These are phyloP conservation scores for Cubamyces sp. DNA, from an alignment of 768 basidiomycete species.

Conservation along the genomic window DNA sequence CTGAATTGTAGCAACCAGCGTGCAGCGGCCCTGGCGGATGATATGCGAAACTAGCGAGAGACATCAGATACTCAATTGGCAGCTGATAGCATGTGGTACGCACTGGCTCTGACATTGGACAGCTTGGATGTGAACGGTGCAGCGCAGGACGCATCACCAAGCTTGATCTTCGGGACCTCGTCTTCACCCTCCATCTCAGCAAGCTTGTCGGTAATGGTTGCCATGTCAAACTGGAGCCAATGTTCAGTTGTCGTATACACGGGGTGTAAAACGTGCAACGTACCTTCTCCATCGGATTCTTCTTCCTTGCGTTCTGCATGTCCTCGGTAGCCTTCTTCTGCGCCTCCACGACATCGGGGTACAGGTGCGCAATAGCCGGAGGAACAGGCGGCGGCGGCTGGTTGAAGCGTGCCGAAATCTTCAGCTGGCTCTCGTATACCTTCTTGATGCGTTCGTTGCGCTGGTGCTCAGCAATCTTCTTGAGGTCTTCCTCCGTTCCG, in stretches of 20 bases:
- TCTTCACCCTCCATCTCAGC: constrained; percentile 94
- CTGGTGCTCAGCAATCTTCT: constrained; percentile 93
- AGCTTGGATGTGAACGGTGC: constrained; percentile 99
- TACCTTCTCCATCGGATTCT: constrained; percentile 92
- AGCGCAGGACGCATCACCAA: constrained; percentile 98
- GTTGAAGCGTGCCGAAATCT: constrained; percentile 86
- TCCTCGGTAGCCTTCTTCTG: constrained; percentile 80
- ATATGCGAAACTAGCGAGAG: constrained; percentile 85
- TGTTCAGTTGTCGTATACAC: constrained; percentile 14
- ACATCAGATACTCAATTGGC: not conserved
- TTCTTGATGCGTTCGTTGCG: constrained; percentile 90
- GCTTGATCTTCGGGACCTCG: constrained; percentile 96
- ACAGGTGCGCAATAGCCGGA: constrained; percentile 80
- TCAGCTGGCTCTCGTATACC: constrained; percentile 95
- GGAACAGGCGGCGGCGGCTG: constrained; percentile 96
- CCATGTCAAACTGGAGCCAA: constrained; percentile 68
- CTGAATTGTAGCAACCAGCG: constrained; percentile 96
- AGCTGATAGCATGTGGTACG: constrained; percentile 38
- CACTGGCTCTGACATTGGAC: constrained; percentile 95
- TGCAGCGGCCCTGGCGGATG: constrained; percentile 97
- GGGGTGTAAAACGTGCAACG: constrained; percentile 23
- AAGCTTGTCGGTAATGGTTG: constrained; percentile 79
- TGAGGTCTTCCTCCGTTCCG: constrained; percentile 87
- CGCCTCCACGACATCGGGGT: constrained; percentile 89
- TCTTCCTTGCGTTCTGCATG: constrained; percentile 65